A percentile compares a stretch with the other conserved stretches of the same genome.
Conservation (phyloP, 1,284 basidiomycete genomes). For the Boletus nobilissimus region DNA sequence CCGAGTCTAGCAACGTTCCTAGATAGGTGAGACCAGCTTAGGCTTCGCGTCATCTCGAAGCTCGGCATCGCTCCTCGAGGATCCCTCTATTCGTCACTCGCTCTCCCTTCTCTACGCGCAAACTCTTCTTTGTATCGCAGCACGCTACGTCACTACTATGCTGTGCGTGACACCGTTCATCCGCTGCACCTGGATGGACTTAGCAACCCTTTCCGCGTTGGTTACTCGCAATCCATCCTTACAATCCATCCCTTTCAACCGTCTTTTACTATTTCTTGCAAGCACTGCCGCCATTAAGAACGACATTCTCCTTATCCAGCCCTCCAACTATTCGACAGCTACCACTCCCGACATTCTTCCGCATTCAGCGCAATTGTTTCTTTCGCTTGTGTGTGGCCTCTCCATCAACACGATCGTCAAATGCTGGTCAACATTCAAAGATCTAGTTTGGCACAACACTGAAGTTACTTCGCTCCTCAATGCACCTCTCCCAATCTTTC, state of each 20-base stretch:
- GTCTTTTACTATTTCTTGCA: conserved; percentile 7
- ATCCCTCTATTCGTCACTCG: too few species aligned
- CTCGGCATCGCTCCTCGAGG: too few species aligned
- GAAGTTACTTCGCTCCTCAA: not conserved
- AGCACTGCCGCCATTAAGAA: not conserved
- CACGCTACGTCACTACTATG: too few species aligned
- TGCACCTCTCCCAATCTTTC: not conserved
- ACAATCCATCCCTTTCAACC: not conserved
- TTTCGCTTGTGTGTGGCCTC: not conserved
- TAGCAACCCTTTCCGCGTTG: not conserved
- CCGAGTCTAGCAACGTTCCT: too few species aligned
- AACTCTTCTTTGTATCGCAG: too few species aligned
- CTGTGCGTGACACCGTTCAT: too few species aligned
- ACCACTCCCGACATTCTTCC: not conserved
- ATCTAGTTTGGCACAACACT: not conserved
- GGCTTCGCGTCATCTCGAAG: too few species aligned
- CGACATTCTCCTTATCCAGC: conserved; percentile 2
- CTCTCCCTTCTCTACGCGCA: too few species aligned
- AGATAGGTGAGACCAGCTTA: too few species aligned
- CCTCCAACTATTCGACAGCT: not conserved
- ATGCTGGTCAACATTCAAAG: conserved; percentile 8
- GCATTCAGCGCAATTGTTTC: not conserved
- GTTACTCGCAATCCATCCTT: not conserved
- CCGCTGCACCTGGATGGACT: too few species aligned
- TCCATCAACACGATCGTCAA: fast-evolving